Evolutionary conservation across 768 basidiomycete species (phyloP), one percentile per base, ranked within the genome.

Genomic region (Arthromyces matolae): DNA sequence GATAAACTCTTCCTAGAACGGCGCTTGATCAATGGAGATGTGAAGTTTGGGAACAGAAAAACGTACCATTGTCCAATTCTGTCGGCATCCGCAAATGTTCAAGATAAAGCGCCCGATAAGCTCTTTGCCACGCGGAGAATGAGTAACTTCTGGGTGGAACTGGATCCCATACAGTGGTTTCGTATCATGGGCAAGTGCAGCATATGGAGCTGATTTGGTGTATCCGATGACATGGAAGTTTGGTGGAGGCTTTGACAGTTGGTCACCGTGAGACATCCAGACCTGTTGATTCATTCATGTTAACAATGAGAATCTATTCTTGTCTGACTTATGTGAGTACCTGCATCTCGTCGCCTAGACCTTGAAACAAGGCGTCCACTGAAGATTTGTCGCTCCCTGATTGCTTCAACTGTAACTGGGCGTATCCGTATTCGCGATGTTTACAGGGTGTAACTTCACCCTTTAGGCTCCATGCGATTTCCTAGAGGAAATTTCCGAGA

Each of bases 261-360:
- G 92, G 68, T 98, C 96, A 9, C 94, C 93, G 63, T 99, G 96
- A 14, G 95, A 97, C 96, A 98, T 98, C 96, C 96, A 98, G 41
- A 98, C 95, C 95, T 98, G 52, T 4, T 45, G 29, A 24, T 43
- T 27, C 20, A 10, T 38, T 16, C 32, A 51, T 33, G 28, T 34
- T 18, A 41, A 45, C 8, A 31, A 24, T n/a, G n/a, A n/a, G n/a
- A n/a, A n/a, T n/a, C n/a, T n/a, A n/a, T n/a, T n/a, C n/a, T n/a
- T n/a, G 24, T 28, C n/a, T 13, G 9, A 18, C 25, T 39, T 18
- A 27, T 16, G 23, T 42, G 55, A 72, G 34, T 56, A 91, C 94
- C 77, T 91, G 87, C 76, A 96, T 83, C 57, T 91, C 86, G 18
- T 86, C 81, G n/a, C 89, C 90, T 4, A 99, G 71, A 2, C 84